Conservation (phyloP, 2,329 filamentous ascomycete genomes). For the Colletotrichum lentis region DNA sequence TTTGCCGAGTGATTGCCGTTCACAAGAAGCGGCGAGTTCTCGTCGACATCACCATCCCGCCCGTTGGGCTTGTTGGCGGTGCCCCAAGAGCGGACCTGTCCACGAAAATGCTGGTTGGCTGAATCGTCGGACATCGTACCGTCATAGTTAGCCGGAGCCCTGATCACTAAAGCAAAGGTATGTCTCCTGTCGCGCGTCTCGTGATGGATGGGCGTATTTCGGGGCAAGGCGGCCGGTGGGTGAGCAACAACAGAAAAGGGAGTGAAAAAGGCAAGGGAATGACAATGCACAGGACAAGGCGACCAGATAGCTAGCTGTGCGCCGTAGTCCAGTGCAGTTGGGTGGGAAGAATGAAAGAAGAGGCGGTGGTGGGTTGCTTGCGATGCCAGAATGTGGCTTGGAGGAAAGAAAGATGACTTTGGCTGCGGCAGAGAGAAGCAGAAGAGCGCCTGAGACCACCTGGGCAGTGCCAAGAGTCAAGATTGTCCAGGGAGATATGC, state of each 20-base stretch:
- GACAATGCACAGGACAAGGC: constrained; percentile 30
- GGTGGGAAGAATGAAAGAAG: constrained; percentile 26
- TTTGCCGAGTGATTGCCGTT: constrained; percentile 45
- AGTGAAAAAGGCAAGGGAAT: constrained; percentile 28
- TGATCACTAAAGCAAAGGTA: constrained; percentile 11
- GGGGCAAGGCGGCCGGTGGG: constrained; percentile 13
- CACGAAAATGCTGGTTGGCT: constrained; percentile 45
- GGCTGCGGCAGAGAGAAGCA: neutral
- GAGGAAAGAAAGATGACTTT: constrained; percentile 23
- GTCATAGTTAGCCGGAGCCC: constrained; percentile 45
- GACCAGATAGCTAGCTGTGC: constrained; percentile 19
- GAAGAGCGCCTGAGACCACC: constrained; percentile 1
- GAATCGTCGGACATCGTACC: constrained; percentile 44
- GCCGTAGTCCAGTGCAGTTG: constrained; percentile 5
- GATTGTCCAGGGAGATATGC: constrained; percentile 18
- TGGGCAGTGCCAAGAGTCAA: constrained; percentile 27
- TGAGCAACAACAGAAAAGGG: constrained; percentile 20
- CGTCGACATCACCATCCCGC: constrained; percentile 42
- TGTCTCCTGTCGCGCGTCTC: constrained; percentile 21
- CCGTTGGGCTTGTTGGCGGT: constrained; percentile 41
- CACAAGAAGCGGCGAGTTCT: constrained; percentile 54
- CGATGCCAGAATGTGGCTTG: constrained; percentile 33
- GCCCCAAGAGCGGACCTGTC: constrained; percentile 39
- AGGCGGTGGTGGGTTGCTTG: constrained; percentile 15
- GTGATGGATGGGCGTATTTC: neutral